Percentiles rank a stretch among this genome's conserved stretches.
These are phyloP conservation scores for Fusarium sp. DNA, from an alignment of 2,329 filamentous ascomycete species.

Conservation along the genomic window DNA sequence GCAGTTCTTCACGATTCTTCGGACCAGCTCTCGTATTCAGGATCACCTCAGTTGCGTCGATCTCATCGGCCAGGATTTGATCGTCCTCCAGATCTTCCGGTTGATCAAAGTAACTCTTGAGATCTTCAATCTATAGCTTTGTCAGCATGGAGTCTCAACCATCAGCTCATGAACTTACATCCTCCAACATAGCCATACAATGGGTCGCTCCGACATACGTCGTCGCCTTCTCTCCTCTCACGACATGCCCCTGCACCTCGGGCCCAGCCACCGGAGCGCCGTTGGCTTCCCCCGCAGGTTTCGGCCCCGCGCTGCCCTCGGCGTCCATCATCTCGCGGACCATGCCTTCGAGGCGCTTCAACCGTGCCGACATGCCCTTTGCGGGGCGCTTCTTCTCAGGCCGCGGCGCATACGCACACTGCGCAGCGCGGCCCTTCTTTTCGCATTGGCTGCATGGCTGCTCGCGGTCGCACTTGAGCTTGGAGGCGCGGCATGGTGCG, in stretches of 20 bases:
- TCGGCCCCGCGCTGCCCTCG: conserved; percentile 39
- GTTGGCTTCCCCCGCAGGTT: conserved; percentile 6
- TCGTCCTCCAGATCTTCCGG: conserved; percentile 53
- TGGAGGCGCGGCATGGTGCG: conserved; percentile 63
- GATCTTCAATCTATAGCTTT: conserved; percentile 64
- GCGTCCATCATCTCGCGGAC: conserved; percentile 66
- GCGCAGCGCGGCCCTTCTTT: conserved; percentile 59
- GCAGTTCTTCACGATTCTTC: conserved; percentile 58
- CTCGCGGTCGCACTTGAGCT: conserved; percentile 68
- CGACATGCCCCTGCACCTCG: conserved; percentile 54
- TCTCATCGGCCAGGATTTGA: conserved; percentile 48
- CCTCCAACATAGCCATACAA: conserved; percentile 70
- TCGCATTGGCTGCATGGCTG: conserved; percentile 65
- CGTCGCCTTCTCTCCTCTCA: conserved; percentile 56
- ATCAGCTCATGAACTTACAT: conserved; percentile 56
- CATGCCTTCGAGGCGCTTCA: conserved; percentile 68
- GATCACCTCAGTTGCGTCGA: conserved; percentile 56
- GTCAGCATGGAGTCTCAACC: conserved; percentile 7
- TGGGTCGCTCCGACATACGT: conserved; percentile 71
- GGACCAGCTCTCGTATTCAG: conserved; percentile 55
- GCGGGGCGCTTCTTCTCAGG: conserved; percentile 54
- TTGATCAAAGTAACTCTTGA: conserved; percentile 69
- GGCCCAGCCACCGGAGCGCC: conserved; percentile 32
- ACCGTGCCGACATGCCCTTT: conserved; percentile 65
- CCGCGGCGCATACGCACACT: conserved; percentile 63